Evolutionary conservation across 164 flowering plant genomes (phyloP), one percentile per base, ranked within the genome.

Genomic region (Dillenia turbinata): DNA sequence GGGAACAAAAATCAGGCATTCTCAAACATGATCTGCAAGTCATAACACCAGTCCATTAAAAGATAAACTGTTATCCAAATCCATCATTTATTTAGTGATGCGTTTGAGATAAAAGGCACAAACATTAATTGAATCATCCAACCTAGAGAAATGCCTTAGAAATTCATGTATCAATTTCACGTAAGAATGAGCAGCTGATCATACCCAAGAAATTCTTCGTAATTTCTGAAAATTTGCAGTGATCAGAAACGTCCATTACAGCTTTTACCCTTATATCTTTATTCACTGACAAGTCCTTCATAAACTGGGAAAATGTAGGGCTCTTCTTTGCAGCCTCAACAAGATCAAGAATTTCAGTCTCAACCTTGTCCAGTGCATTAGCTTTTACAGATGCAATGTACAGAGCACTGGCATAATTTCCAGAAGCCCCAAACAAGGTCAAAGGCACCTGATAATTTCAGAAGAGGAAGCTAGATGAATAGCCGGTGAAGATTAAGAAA

Each of bases 391-490:
- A 84, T 2, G 96, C 71, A 22, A 87, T 40, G 69, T 79, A 92
- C 71, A 92, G 61, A 13, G 96, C 97, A 63, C 94, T 79, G 15
- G 98, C 96, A 79, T 88, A 92, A 76, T 90, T 92, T 59, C 94
- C 98, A 66, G 87, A 56, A 3, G 71, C 86, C 33, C 97, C 98
- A 79, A 69, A 88, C 78, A 92, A 50, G 26, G 71, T 64, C 46
- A 87, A 17, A 70, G 97, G 97, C 12, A 85, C 79, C 97, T 92
- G 80, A 56, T 65, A 75, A 56, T 8, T 14, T 10, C 58, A 2
- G 5, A 12, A 62, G 2, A 57, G 44, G 14, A 57, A 54, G 49
- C 5, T 19, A 54, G 49, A 5, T 47, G 52, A 22, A 61, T n/a
- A 10, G 52, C 0, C 10, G 17, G 13, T 10, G 45, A 16, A 12